Percentiles rank a stretch among this genome's conserved stretches.
These are phyloP conservation scores for Rhizoclosmatium globosum DNA, from an alignment of 192 early-diverging fungal species.

Conservation along the genomic window DNA sequence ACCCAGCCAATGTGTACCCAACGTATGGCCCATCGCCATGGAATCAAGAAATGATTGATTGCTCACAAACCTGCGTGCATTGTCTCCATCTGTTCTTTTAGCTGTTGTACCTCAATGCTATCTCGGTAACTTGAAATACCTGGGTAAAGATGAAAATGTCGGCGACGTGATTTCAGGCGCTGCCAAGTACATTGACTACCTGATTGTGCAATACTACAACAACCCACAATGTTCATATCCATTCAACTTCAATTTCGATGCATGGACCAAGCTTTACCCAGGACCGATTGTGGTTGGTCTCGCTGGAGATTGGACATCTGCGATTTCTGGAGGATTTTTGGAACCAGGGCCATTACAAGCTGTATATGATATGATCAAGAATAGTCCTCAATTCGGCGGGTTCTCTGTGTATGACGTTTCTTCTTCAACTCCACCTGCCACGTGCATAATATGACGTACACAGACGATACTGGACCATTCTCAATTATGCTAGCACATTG, in stretches of 20 bases:
- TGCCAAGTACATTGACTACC: neutral
- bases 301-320: conserved; percentile 33
- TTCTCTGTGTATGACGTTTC: conserved; percentile 33
- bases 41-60: conserved; percentile 20
- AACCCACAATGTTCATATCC: conserved; percentile 29
- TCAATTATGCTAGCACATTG: conserved; percentile 11
- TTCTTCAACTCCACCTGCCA: conserved; percentile 20
- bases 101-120: conserved; percentile 26
- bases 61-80: neutral
- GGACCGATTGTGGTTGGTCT: conserved; percentile 21
- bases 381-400: conserved; percentile 9
- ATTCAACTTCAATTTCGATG: conserved; percentile 25
- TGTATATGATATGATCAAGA: conserved; percentile 25
- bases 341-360: conserved; percentile 31
- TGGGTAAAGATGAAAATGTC: conserved; percentile 18
- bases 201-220: conserved; percentile 11
- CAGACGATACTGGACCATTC: neutral
- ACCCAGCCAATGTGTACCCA: conserved; percentile 5
- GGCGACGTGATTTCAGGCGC: conserved; percentile 15
- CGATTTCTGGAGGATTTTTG: conserved; percentile 24
- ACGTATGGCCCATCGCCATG: neutral
- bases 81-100: conserved; percentile 14
- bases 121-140: neutral
- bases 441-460: neutral
- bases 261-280: conserved; percentile 1